Evolutionary conservation across 2,329 filamentous ascomycete genomes (phyloP), one percentile per base, ranked within the genome.

Genomic region (Fusarium sp.): DNA sequence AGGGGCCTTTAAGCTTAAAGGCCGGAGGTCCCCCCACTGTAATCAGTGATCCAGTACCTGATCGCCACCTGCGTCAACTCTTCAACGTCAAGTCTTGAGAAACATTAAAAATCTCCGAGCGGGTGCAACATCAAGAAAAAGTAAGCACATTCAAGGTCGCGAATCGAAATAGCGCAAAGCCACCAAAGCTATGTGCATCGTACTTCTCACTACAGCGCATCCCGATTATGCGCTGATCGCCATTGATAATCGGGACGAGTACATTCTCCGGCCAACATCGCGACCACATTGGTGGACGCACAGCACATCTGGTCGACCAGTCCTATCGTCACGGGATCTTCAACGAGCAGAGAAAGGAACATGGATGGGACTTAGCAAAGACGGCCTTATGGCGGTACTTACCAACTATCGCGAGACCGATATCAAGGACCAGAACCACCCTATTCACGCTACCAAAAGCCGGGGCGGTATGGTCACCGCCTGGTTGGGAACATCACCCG

Each of bases 201-300:
- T 89, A 49, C 83, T 95, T 45, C 82, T 93, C 61, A 93, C 92
- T 26, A 95, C 92, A 18, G 86, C 90, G 45, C 92, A 95, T 76
- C 92, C 92, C 11, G 83, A 87, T 70, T 95, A 95, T 79, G 86
- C 91, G 26, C 84, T 95, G 63, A 91, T 95, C 72, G 81, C 93
- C 63, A 83, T 94, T 76, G 89, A 94, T 81, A 95, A 95, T 78
- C 88, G 92, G 72, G 92, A 95, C 82, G 92, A 91, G 77, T 91
- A 87, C 79, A 87, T 91, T 67, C 83, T 90, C 15, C 84, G 89
- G 28, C 89, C 89, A 6, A 91, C 89, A 3, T 89, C 86, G 53
- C 82, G 86, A 61, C 88, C 88, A 8, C 85, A 90, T 77, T 91
- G 88, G 88, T 91, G 88, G 88, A 83, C 78, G 43, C 83, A 84